Conservation (phyloP, 1,284 basidiomycete genomes). For the Irpex sp. region DNA sequence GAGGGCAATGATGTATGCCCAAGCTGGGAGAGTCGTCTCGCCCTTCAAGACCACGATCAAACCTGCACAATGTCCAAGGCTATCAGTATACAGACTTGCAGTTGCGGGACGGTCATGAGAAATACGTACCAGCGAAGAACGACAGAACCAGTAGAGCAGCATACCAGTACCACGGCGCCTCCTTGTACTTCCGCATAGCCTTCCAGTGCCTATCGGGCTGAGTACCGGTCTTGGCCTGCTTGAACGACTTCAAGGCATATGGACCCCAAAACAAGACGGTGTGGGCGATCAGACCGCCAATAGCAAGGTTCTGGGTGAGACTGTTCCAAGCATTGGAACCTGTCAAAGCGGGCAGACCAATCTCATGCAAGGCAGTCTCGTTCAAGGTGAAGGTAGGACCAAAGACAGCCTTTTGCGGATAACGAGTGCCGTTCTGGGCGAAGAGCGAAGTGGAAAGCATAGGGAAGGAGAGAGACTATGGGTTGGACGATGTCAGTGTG, state of each 20-base stretch:
- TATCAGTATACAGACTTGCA: background rate
- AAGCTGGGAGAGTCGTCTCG: constrained; percentile 61
- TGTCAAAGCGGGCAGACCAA: constrained; percentile 45
- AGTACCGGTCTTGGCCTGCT: constrained; percentile 38
- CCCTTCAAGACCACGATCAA: constrained; percentile 55
- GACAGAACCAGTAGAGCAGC: constrained; percentile 41
- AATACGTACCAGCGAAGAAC: constrained; percentile 48
- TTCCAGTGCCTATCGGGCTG: constrained; percentile 60
- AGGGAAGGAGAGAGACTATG: constrained; percentile 49
- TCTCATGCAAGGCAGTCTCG: constrained; percentile 46
- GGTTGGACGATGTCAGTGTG: background rate
- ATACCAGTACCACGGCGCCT: constrained; percentile 56
- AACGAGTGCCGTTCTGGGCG: constrained; percentile 49
- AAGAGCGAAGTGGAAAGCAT: constrained; percentile 66
- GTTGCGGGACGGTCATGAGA: constrained; percentile 3
- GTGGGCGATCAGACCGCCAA: constrained; percentile 63
- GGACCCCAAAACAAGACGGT: constrained; percentile 57
- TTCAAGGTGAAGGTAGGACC: constrained; percentile 49
- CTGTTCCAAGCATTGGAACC: constrained; percentile 59
- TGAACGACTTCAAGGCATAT: constrained; percentile 48
- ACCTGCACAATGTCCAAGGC: constrained; percentile 28
- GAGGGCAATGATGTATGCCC: constrained; percentile 48
- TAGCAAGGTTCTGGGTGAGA: constrained; percentile 47
- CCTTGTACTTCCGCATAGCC: constrained; percentile 47
- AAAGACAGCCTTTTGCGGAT: constrained; percentile 54